Base-by-base conservation (phyloP, 441 rosid genomes). In the Populus hybrid region DNA sequence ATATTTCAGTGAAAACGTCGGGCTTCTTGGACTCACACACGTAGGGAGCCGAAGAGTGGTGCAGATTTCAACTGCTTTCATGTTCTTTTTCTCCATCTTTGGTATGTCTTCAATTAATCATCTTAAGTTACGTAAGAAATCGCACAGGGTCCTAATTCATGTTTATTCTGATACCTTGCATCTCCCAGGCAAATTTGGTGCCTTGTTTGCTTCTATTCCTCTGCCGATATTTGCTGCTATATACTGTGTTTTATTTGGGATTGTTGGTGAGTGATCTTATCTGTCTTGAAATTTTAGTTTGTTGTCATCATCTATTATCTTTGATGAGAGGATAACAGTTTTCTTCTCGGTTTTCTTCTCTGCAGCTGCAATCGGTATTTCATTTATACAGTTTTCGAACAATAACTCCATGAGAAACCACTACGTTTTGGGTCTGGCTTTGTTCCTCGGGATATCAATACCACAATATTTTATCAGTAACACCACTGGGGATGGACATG, bases 21-120 rank as follows among this genome's bases (percentile, higher is more conserved):
- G 99, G 82, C 97, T 95, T 64, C 95, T 94, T 61, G 98, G 98
- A 79, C 86, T 94, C 38, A 94, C 98, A 4, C 90, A 79, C 79
- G 90, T 92, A 74, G 99, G 99, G 73, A 95, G 99, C 91, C 89
- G 99, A 85, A 87, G 99, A 84, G 97, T 87, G 65, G 94, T 94
- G 82, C 97, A 95, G 86, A 81, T 95, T 75, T 92, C 99, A 64
- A 92, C 99, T 73, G 95, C 82, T 74, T 95, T 95, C 92, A 90
- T 95, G 99, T 84, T 95, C 81, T 95, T 94, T 81, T 94, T 94
- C 94, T 90, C 99, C 80, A 89, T 95, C 85, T 95, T 95, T 80
- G 99, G 99, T 95, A 72, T 35, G 92, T 79, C 20, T 50, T 77
- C 75, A 8, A 57, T 14, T 66, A 28, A 65, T 1, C 14, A 23